A percentile compares a stretch with the other conserved stretches of the same genome.
Conservation (phyloP, 208 protist species). For the Naegleria fowleri region DNA sequence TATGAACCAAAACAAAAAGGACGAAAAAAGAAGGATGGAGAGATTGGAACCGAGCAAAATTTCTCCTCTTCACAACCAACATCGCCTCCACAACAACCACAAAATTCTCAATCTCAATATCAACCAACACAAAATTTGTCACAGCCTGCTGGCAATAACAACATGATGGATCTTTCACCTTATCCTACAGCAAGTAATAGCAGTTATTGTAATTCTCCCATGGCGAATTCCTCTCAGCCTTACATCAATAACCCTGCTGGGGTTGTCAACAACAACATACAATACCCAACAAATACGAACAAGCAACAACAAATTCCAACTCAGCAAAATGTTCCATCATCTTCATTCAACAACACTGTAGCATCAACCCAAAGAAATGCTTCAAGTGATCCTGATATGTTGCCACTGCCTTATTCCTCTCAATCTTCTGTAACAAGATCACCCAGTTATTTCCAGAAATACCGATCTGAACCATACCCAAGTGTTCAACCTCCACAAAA, state of each 20-base stretch:
- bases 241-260: not conserved
- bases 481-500: not conserved
- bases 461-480: not conserved
- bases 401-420: too few relatives aligned
- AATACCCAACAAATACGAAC: not conserved
- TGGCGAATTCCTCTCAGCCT: not conserved
- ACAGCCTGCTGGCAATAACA: too few relatives aligned
- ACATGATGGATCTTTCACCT: too few relatives aligned
- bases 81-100: not conserved
- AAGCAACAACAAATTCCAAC: not conserved
- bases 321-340: not conserved
- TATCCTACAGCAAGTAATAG: not conserved
- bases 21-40: not conserved
- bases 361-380: too few relatives aligned
- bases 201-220: too few relatives aligned
- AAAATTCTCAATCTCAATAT: not conserved
- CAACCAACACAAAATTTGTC: too few relatives aligned
- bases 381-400: too few relatives aligned
- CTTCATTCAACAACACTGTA: not conserved
- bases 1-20: not conserved
- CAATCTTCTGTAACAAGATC: not conserved
- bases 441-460: not conserved
- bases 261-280: not conserved
- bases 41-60: too few relatives aligned
- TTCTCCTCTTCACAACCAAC: not conserved